Percentiles rank a stretch among this genome's conserved stretches.
Evolutionary conservation across 352 stramenopile genomes (phyloP).

Genomic region (Phytophthora hybrid): DNA sequence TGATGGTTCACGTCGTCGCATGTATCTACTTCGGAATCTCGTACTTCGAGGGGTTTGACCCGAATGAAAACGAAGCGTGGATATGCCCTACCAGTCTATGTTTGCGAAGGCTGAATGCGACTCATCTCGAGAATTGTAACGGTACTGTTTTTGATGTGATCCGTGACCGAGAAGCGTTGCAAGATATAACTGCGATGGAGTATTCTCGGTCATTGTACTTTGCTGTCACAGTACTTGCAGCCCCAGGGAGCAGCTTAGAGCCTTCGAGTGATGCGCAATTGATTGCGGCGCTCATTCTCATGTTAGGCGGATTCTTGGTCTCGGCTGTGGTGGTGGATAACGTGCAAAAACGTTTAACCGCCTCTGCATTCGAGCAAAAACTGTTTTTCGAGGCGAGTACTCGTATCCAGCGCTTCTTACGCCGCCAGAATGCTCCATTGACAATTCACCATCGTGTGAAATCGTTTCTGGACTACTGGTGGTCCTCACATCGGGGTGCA

Average conservation of each 20-base stretch:
- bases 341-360: constrained; percentile 59
- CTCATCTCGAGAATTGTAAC: constrained; percentile 15
- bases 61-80: constrained; percentile 26
- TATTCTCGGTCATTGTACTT: constrained; percentile 5
- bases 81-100: constrained; percentile 37
- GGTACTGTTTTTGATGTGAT: neutral
- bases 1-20: constrained; percentile 56
- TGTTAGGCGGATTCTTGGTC: constrained; percentile 49
- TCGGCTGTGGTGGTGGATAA: constrained; percentile 50
- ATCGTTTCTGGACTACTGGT: constrained; percentile 69
- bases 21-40: constrained; percentile 47
- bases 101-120: constrained; percentile 13
- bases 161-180: neutral
- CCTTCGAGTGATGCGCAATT: constrained; percentile 44
- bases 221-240: constrained; percentile 14
- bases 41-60: constrained; percentile 39
- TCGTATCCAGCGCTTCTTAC: constrained; percentile 59
- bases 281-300: constrained; percentile 43
- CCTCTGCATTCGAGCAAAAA: constrained; percentile 37
- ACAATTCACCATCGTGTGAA: constrained; percentile 56
- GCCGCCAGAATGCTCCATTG: constrained; percentile 51
- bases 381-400: constrained; percentile 46
- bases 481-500: constrained; percentile 60
- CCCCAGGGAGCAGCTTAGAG: constrained; percentile 47
- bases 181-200: constrained; percentile 1